phyloP scores from a whole-genome alignment of 257 asterid species.

The Solanum pinnatisectum region DNA sequence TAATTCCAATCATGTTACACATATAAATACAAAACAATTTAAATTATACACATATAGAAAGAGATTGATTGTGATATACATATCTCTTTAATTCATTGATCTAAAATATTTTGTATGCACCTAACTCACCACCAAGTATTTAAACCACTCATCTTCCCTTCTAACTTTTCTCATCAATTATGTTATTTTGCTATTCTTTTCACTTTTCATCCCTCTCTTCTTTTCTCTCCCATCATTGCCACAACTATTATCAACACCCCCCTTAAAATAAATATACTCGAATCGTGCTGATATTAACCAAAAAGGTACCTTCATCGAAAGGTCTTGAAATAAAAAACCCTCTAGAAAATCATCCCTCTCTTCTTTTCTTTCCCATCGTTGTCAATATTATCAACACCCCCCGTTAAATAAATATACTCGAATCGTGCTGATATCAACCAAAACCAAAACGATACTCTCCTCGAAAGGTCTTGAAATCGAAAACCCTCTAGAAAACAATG shows the following conservation, averaged over 20 bases:
- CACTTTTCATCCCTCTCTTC: not conserved
- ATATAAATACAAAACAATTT: not conserved
- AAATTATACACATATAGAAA: not conserved
- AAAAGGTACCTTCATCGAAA: not conserved
- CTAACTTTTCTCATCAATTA: not conserved
- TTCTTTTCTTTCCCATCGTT: no score
- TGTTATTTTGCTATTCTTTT: constrained; percentile 16
- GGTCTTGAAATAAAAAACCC: not conserved
- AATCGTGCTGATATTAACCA: not conserved
- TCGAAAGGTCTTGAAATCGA: not conserved
- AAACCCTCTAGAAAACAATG: constrained; percentile 20
- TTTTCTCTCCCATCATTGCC: not conserved
- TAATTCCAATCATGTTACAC: not conserved
- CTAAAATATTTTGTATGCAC: not conserved
- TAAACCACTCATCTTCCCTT: constrained; percentile 6
- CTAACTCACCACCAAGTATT: not conserved
- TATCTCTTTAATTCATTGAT: not conserved
- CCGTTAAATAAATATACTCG: not conserved
- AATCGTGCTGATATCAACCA: not conserved
- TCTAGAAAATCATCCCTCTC: not conserved
- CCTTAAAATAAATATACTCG: not conserved
- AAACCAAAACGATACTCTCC: not conserved
- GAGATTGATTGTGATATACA: not conserved
- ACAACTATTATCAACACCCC: not conserved
- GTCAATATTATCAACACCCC: not conserved